Evolutionary conservation across 495 filamentous ascomycete genomes (phyloP), one percentile per base, ranked within the genome.

Genomic region (Hypoxylon trugodes): DNA sequence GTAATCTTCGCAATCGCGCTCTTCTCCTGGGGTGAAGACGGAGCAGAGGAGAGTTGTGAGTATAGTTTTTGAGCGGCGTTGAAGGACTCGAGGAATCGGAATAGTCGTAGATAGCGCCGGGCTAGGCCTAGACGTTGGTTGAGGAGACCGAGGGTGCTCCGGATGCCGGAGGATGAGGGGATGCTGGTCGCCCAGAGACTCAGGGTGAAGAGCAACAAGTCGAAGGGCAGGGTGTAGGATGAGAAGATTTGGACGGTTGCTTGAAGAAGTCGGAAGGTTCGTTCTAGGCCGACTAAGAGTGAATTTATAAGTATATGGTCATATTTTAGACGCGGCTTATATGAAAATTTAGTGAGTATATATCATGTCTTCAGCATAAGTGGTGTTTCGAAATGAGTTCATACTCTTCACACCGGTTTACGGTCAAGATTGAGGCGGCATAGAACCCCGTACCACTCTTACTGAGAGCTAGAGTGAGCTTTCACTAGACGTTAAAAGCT

Each of bases 41-140:
- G n/a, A n/a, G n/a, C n/a, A n/a, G n/a, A 13, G 9, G 59, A 32
- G 4, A 67, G n/a, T 16, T 56, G 38, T 0, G 30, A 3, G 30
- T 61, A 74, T 6, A 73, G 48, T 13, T 57, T 59, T 58, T 74
- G 79, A 1, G 83, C 85, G 4, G 74, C 72, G 30, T 74, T 43
- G 64, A 90, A 89, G n/a, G 74, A 76, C 9, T 85, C 86, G 3
- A 89, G 73, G 70, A 87, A 89, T 26, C 83, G 81, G 62, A 88
- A 88, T 53, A 87, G 74, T 19, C 87, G 80, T 69, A 90, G 80
- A 72, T 77, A 87, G 6, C 86, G 78, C 19, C 87, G 74, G 7
- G 79, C 82, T 70, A 77, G 56, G 2, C 59, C 65, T 12, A 80
- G 49, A 30, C 71, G 72, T 35, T 61, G 47, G 59, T 71, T 69